Evolutionary conservation across 495 filamentous ascomycete genomes (phyloP).

Genomic region (Aspergillus nanangensis): DNA sequence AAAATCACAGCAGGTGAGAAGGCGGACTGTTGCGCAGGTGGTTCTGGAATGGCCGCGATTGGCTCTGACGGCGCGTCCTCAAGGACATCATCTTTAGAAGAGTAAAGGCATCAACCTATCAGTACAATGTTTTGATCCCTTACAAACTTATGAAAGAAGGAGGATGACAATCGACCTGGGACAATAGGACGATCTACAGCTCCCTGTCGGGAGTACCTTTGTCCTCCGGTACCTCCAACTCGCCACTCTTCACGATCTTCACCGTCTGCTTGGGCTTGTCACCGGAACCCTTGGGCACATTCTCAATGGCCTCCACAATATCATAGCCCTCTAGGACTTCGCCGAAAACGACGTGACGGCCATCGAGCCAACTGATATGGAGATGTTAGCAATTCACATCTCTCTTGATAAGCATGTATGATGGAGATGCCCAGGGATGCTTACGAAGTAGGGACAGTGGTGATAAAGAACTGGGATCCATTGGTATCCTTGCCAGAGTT

Average conservation of each 20-base stretch:
- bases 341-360: slow-evolving; percentile 85
- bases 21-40: slow-evolving; percentile 2
- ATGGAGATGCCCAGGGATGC: slow-evolving; percentile 18
- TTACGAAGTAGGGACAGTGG: slow-evolving; percentile 77
- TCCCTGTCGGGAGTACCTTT: slow-evolving; percentile 96
- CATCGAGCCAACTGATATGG: slow-evolving; percentile 74
- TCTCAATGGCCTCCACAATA: slow-evolving; percentile 83
- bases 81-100: slow-evolving; percentile 8
- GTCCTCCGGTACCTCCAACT: slow-evolving; percentile 60
- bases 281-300: slow-evolving; percentile 60
- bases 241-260: slow-evolving; percentile 93
- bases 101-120: slow-evolving; percentile 31
- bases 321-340: slow-evolving; percentile 92
- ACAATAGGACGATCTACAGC: slow-evolving; percentile 56
- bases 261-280: slow-evolving; percentile 73
- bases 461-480: slow-evolving; percentile 98
- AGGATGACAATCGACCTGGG: background rate
- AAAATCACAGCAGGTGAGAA: background rate
- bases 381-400: slow-evolving; percentile 19
- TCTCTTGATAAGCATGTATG: background rate
- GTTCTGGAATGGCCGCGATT: slow-evolving; percentile 18
- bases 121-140: slow-evolving; percentile 17
- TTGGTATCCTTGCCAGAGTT: slow-evolving; percentile 98
- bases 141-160: background rate
- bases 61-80: slow-evolving; percentile 9